A percentile compares a stretch with the other conserved stretches of the same genome.
Conservation (phyloP, 257 asterid species). For the Oldenlandia corymbosa region DNA sequence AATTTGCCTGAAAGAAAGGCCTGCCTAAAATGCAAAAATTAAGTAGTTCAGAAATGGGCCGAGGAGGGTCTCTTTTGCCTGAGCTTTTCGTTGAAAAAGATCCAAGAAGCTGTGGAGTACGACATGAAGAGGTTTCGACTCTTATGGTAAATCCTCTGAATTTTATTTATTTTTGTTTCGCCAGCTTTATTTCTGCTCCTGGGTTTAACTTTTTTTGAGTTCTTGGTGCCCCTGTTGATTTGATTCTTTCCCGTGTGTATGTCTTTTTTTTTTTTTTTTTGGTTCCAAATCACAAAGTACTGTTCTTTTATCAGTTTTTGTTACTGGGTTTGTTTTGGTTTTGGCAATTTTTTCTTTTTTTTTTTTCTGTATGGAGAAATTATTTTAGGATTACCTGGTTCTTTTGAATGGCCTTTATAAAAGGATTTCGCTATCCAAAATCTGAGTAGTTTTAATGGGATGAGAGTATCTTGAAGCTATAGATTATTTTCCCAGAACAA, state of each 20-base stretch:
- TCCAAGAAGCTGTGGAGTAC: conserved; percentile 10
- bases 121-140: conserved; percentile 35
- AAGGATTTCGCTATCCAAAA: not conserved
- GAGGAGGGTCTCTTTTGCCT: not conserved
- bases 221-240: not conserved
- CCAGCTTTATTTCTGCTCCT: not conserved
- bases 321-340: not conserved
- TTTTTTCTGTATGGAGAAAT: not conserved
- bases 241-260: not conserved
- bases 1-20: too few relatives aligned
- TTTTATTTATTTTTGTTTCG: not conserved
- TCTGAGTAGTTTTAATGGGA: not conserved
- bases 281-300: not conserved
- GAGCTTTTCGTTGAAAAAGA: conserved; percentile 14
- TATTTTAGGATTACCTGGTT: not conserved
- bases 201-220: not conserved
- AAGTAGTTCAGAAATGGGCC: conserved; percentile 15
- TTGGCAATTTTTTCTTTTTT: too few relatives aligned
- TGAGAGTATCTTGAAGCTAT: not conserved
- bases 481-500: not conserved
- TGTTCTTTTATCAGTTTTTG: not conserved
- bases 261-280: not conserved
- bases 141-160: conserved; percentile 29
- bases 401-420: not conserved
- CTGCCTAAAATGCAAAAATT: conserved; percentile 3